phyloP scores from a whole-genome alignment of 139 green algal species.

The Chlamydomonas sphaeroides region DNA sequence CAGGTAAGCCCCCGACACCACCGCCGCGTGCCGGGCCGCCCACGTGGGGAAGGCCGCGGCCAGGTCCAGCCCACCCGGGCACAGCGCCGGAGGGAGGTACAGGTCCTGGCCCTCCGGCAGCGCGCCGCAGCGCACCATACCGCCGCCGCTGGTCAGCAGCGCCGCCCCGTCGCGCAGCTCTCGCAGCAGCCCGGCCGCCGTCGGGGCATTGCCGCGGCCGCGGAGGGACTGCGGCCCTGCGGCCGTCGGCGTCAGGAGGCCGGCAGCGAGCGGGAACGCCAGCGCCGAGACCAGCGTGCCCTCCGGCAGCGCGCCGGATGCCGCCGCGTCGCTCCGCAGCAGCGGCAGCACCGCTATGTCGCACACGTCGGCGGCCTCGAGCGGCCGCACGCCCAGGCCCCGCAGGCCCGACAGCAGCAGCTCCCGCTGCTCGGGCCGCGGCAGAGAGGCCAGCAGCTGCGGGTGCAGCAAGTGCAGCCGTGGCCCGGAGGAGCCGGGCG shows the following conservation, averaged over 20 bases:
- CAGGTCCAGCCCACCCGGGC: not conserved
- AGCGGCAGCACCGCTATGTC: constrained; percentile 7
- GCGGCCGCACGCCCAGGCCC: constrained; percentile 6
- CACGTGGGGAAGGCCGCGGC: not conserved
- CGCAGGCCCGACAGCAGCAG: constrained; percentile 15
- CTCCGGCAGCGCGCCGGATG: not conserved
- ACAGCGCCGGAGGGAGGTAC: too few species aligned
- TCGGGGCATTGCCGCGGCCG: too few species aligned
- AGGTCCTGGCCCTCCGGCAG: not conserved
- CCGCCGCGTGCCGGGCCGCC: not conserved
- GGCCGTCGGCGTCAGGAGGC: not conserved
- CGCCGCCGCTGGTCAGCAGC: too few species aligned
- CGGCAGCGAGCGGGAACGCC: constrained; percentile 5
- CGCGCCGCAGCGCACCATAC: too few species aligned
- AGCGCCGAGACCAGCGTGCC: not conserved
- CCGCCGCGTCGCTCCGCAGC: not conserved
- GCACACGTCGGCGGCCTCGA: not conserved
- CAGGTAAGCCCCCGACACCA: constrained; percentile 1
- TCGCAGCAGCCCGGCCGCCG: too few species aligned
- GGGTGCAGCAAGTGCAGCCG: constrained; percentile 5
- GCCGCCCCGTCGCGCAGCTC: too few species aligned
- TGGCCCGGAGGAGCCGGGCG: not conserved
- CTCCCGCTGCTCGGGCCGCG: not conserved
- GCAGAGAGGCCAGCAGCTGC: not conserved
- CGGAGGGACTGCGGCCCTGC: too few species aligned